phyloP scores from a whole-genome alignment of 2,329 filamentous ascomycete species.

The Colletotrichum sp. region DNA sequence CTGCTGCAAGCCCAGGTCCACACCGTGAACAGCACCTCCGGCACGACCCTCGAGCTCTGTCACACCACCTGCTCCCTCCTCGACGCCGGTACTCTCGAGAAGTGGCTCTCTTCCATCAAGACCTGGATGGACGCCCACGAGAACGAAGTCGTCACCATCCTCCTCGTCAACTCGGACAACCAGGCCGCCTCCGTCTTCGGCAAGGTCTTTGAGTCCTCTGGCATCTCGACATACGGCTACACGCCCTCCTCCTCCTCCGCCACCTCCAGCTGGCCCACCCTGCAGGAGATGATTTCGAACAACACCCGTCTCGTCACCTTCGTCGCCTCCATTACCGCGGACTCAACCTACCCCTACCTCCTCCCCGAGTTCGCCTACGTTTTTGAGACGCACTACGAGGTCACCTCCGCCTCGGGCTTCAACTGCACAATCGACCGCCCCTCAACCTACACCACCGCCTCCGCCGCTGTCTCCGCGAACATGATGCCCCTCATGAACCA shows the following conservation, averaged over 20 bases:
- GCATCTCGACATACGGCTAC: slow-evolving; percentile 68
- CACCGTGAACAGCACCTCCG: slow-evolving; percentile 50
- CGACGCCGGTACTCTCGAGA: slow-evolving; percentile 69
- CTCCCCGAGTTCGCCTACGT: slow-evolving; percentile 69
- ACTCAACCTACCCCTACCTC: slow-evolving; percentile 57
- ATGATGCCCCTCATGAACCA: slow-evolving; percentile 81
- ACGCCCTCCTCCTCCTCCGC: slow-evolving; percentile 50
- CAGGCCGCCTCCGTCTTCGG: slow-evolving; percentile 61
- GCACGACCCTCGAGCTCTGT: slow-evolving; percentile 64
- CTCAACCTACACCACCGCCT: slow-evolving; percentile 48
- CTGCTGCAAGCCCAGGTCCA: slow-evolving; percentile 77
- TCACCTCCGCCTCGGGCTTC: slow-evolving; percentile 67
- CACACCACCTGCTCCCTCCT: slow-evolving; percentile 72
- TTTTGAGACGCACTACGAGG: slow-evolving; percentile 77
- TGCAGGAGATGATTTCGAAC: slow-evolving; percentile 70
- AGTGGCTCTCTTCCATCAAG: slow-evolving; percentile 70
- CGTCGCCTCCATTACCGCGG: slow-evolving; percentile 59
- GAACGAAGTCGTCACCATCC: slow-evolving; percentile 77
- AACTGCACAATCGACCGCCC: slow-evolving; percentile 76
- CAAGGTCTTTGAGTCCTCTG: slow-evolving; percentile 58
- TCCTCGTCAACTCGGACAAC: slow-evolving; percentile 74
- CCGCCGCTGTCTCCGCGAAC: slow-evolving; percentile 59
- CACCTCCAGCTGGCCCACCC: slow-evolving; percentile 68
- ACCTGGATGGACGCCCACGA: slow-evolving; percentile 73
- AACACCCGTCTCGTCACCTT: slow-evolving; percentile 73